phyloP scores from a whole-genome alignment of 352 stramenopile species.

The Globisporangium iwayamae region DNA sequence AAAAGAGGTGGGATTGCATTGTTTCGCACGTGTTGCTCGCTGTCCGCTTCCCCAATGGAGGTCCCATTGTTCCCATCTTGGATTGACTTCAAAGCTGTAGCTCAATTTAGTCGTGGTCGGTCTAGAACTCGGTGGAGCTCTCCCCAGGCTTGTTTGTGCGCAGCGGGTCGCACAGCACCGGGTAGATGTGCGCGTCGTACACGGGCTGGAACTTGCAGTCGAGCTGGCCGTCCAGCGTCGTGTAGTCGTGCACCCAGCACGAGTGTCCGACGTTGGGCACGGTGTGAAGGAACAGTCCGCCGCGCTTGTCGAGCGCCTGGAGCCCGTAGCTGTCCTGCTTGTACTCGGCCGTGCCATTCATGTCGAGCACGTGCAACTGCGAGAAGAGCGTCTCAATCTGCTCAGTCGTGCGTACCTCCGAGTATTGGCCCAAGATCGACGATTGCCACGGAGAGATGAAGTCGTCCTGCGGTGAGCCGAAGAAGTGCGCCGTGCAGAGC shows the following conservation, averaged over 20 bases:
- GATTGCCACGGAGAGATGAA: constrained; percentile 26
- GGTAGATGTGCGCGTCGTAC: constrained; percentile 41
- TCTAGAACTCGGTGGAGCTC: background rate
- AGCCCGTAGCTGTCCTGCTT: constrained; percentile 33
- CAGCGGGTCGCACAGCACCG: constrained; percentile 13
- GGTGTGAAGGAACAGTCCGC: constrained; percentile 26
- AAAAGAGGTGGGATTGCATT: too few species aligned
- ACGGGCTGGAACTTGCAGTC: constrained; percentile 33
- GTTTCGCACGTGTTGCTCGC: too few species aligned
- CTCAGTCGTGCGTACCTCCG: constrained; percentile 2
- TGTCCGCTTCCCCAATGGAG: too few species aligned
- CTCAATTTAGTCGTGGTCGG: too few species aligned
- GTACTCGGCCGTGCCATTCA: constrained; percentile 32
- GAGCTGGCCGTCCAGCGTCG: constrained; percentile 12
- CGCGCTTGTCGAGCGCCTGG: constrained; percentile 29
- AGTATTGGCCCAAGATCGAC: constrained; percentile 24
- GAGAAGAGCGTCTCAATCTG: constrained; percentile 31
- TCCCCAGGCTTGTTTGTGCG: background rate
- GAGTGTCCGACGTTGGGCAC: constrained; percentile 23
- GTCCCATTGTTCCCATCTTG: too few species aligned
- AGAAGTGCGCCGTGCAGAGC: constrained; percentile 22
- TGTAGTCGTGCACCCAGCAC: constrained; percentile 31
- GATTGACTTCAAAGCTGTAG: too few species aligned
- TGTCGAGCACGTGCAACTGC: constrained; percentile 27
- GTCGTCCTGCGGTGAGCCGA: constrained; percentile 29